Evolutionary conservation across 2,329 filamentous ascomycete genomes (phyloP).

Genomic region (Aspergillus aculeatus): DNA sequence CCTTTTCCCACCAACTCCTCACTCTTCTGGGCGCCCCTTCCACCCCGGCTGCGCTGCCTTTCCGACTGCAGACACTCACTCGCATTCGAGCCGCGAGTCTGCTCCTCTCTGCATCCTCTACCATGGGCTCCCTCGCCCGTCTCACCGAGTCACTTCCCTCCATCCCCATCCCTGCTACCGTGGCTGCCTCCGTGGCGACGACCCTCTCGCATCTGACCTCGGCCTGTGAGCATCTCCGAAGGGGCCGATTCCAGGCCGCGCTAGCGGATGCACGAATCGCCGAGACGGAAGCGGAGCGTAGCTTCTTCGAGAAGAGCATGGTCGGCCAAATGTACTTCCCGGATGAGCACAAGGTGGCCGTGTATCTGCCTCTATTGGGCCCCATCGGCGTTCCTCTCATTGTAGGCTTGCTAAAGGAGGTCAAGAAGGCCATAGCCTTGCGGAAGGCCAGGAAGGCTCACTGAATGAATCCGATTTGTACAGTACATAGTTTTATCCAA

Average conservation of each 20-base stretch:
- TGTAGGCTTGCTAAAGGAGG: conserved; percentile 78
- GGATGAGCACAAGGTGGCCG: conserved; percentile 95
- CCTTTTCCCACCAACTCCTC: conserved; percentile 86
- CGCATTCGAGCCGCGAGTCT: conserved; percentile 84
- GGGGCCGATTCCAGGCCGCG: conserved; percentile 62
- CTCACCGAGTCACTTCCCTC: conserved; percentile 79
- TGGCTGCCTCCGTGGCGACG: conserved; percentile 79
- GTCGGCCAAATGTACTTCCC: conserved; percentile 98
- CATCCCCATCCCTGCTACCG: conserved; percentile 84
- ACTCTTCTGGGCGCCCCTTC: conserved; percentile 82
- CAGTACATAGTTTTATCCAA: neutral
- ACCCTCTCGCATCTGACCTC: conserved; percentile 75
- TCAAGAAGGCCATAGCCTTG: conserved; percentile 54
- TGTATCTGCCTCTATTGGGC: conserved; percentile 87
- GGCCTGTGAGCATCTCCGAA: conserved; percentile 69
- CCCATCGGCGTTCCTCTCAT: conserved; percentile 87
- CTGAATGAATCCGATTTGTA: neutral
- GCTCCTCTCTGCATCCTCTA: conserved; percentile 85
- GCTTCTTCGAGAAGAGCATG: conserved; percentile 99
- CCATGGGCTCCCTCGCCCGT: conserved; percentile 86
- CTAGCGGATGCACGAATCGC: conserved; percentile 79
- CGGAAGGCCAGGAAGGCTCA: conserved; percentile 29
- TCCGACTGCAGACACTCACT: conserved; percentile 79
- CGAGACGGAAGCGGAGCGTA: conserved; percentile 83
- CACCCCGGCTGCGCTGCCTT: conserved; percentile 72